Base-by-base conservation (phyloP, 2,329 filamentous ascomycete species). In the Neonectria neomacrospora region DNA sequence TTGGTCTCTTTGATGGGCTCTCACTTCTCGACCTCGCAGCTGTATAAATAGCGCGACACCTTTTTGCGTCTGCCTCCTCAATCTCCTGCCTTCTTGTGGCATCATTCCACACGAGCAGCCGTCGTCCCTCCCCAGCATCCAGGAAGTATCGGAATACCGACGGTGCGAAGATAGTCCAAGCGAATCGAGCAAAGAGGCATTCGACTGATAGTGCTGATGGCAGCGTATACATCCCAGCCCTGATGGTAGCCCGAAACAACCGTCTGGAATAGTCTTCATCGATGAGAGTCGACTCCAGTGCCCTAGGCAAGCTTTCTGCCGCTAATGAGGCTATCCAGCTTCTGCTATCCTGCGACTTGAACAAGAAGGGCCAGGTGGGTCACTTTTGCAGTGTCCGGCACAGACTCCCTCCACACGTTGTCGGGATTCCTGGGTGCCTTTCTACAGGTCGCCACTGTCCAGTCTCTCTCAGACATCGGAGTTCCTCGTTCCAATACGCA, bases 131-230 rank as follows among this genome's bases (percentile, higher is more conserved):
- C 32, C 41, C 32, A 3, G 34, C 39, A 26, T 14, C n/a, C n/a
- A 61, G 52, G 11, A 61, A 61, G 11, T 55, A 30, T 11, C 58
- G 58, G 34, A 55, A 61, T 6, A 55, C 16, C 16, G 28, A 32
- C 20, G 58, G 58, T 2, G 52, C 50, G 34, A 55, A 61, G 32
- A 61, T 10, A 2, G 58, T 61, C 58, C 58, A 61, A 3, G 52
- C 58, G 26, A 61, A 61, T 7, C 58, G 22, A 12, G 52, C 52
- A 44, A 61, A 55, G 14, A 61, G 23, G 16, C 32, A 55, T 28
- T 61, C 58, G 18, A 61, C 14, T 7, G 58, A 50, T 14, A 30
- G 32, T 16, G 32, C 22, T 22, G 20, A 14, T n/a, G 37, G 32
- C 3, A 32, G 8, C 37, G 34, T 18, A 26, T 52, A n/a, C n/a